Evolutionary conservation across 1,139 yeast species (phyloP).

Genomic region (Sugiyamaella grinbergsii): DNA sequence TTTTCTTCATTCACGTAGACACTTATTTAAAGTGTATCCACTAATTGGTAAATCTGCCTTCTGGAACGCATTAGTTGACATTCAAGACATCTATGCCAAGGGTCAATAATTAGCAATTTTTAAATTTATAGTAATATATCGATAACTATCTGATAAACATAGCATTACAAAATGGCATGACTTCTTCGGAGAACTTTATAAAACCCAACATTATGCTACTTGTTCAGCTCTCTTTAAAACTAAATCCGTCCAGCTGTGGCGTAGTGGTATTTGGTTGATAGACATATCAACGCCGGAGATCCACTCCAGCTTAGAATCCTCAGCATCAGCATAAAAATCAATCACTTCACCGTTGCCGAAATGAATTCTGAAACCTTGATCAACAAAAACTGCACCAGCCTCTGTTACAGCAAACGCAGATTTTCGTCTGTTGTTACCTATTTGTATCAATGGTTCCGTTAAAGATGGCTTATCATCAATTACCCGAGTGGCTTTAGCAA

Average conservation of each 20-base stretch:
- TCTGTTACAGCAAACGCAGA: conserved; percentile 39
- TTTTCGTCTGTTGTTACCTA: conserved; percentile 36
- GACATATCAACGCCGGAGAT: conserved; percentile 30
- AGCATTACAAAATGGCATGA: neutral
- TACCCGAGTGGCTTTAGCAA: conserved; percentile 58
- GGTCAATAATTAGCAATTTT: no score
- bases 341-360: conserved; percentile 71
- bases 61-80: no score
- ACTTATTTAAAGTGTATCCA: no score
- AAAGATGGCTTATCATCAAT: conserved; percentile 34
- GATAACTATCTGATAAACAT: neutral
- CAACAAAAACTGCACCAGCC: conserved; percentile 36
- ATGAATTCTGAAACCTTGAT: conserved; percentile 52
- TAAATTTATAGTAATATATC: neutral
- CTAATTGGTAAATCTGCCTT: no score
- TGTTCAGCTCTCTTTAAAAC: conserved; percentile 23
- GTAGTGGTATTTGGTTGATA: conserved; percentile 28
- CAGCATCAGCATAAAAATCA: conserved; percentile 65
- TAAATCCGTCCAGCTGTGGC: conserved; percentile 34
- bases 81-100: no score
- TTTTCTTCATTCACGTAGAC: no score
- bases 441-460: conserved; percentile 33
- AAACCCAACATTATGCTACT: neutral
- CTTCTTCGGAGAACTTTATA: neutral
- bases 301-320: conserved; percentile 57